Percentiles rank a stretch among this genome's conserved stretches.
phyloP scores from a whole-genome alignment of 2,329 filamentous ascomycete species.

The Arthrobotrys sinensis region DNA sequence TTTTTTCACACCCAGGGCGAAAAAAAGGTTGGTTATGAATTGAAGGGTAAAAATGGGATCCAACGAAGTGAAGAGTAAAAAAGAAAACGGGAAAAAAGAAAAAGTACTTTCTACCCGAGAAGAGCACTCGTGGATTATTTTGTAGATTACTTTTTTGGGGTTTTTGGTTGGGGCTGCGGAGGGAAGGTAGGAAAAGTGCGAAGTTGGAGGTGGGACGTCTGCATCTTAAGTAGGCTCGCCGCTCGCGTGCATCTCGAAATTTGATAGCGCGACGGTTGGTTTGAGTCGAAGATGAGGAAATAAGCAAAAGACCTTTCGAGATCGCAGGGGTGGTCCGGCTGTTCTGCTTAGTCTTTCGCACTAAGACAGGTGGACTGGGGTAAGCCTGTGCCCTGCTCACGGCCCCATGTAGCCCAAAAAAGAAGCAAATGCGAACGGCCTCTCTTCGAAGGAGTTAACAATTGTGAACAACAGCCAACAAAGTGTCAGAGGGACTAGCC shows the following conservation, averaged over 20 bases:
- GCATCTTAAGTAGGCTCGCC: conserved; percentile 57
- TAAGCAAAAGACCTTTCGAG: conserved; percentile 5
- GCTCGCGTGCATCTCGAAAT: conserved; percentile 59
- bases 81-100: conserved; percentile 40
- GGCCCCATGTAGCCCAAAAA: conserved; percentile 26
- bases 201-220: conserved; percentile 46
- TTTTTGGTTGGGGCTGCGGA: conserved; percentile 27
- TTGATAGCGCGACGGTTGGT: conserved; percentile 60
- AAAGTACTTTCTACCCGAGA: conserved; percentile 60
- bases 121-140: conserved; percentile 53
- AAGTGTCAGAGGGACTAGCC: conserved; percentile 10
- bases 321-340: conserved; percentile 34
- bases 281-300: conserved; percentile 25
- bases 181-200: conserved; percentile 44
- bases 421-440: conserved; percentile 26
- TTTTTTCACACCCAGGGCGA: conserved; percentile 36
- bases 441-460: not conserved
- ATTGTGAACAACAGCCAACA: not conserved
- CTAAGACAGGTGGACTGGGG: conserved; percentile 42
- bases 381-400: conserved; percentile 36
- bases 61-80: conserved; percentile 50
- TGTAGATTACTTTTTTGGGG: conserved; percentile 31
- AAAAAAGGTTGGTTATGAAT: conserved; percentile 39
- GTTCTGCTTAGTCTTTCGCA: conserved; percentile 28
- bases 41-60: conserved; percentile 55